Conservation (phyloP, 2,329 filamentous ascomycete species). For the Graphilbum fragrans region DNA sequence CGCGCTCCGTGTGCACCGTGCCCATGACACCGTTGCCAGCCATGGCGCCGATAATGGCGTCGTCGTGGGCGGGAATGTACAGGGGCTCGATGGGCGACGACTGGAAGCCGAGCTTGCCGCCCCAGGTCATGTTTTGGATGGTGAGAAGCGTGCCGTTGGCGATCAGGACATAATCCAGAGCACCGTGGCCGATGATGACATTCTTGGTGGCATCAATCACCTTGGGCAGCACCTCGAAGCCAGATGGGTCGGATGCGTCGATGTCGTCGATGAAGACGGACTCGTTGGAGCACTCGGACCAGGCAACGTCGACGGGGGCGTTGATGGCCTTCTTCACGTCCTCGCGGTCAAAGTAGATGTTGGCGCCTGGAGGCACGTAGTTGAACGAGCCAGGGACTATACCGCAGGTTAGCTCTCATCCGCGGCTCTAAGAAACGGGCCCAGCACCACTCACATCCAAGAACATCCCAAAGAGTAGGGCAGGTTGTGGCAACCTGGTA, state of each 20-base stretch:
- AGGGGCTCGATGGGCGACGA: conserved; percentile 46
- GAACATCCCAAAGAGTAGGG: conserved; percentile 55
- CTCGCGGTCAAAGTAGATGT: conserved; percentile 60
- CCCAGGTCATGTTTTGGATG: conserved; percentile 76
- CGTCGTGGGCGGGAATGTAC: conserved; percentile 54
- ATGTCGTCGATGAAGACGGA: conserved; percentile 24
- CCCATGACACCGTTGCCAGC: conserved; percentile 53
- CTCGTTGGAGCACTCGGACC: conserved; percentile 40
- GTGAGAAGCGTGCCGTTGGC: conserved; percentile 57
- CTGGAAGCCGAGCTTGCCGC: conserved; percentile 59
- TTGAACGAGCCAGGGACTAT: conserved; percentile 44
- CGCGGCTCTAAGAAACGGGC: not conserved
- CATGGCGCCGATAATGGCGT: conserved; percentile 17
- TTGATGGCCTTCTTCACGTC: conserved; percentile 19
- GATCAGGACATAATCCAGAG: conserved; percentile 55
- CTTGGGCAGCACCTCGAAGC: conserved; percentile 47
- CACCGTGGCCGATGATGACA: conserved; percentile 62
- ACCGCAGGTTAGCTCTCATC: too few relatives aligned
- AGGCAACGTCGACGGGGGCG: conserved; percentile 23
- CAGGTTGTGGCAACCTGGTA: conserved; percentile 65
- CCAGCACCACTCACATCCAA: conserved; percentile 31
- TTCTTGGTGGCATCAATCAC: conserved; percentile 64
- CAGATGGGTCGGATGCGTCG: conserved; percentile 42
- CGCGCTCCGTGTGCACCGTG: conserved; percentile 56
- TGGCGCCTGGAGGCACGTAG: conserved; percentile 51